Evolutionary conservation across 2,329 filamentous ascomycete genomes (phyloP), one percentile per base, ranked within the genome.

Genomic region (Dactylonectria macrodidyma): DNA sequence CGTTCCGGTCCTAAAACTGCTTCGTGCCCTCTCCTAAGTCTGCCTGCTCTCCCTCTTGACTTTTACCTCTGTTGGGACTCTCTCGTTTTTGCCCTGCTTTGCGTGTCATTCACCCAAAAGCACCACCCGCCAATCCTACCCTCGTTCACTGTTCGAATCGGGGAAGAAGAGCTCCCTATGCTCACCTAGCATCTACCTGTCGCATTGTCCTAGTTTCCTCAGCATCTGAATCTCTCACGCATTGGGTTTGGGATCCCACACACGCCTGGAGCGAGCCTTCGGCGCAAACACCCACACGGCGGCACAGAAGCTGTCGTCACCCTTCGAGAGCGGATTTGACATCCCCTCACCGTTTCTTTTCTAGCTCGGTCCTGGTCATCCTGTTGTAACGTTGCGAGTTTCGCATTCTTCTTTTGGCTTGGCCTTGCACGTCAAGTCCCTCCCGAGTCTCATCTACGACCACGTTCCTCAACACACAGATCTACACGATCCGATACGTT

Each of bases 1-100:
- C 73, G 67, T 73, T 75, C 52, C 67, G 62, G 52, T 69, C 73
- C 73, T 76, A 71, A 70, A 76, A 75, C 71, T 67, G 68, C 66
- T 59, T 63, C 52, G 60, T 63, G 71, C 66, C 72, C 73, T 67
- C 66, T 69, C 61, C 54, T 59, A 56, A 30, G 26, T 55, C 30
- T 68, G 61, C 52, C 64, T 68, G 33, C 60, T 24, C 52, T 36
- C 47, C 47, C 57, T 54, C 65, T 67, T 68, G 57, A 30, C 41
- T 59, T 68, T 64, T 66, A 60, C 66, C 66, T 67, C 70, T 67
- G 59, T 60, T 72, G 57, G 67, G 57, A 67, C 55, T 51, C 63
- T 69, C 68, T 73, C 67, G 64, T 63, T 75, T 68, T 62, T 30
- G 26, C n/a, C 63, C 65, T 65, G 55, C 52, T 58, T 68, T 61